Percentiles rank a stretch among this genome's conserved stretches.
Conservation (phyloP, 169 alveolate genomes). For the Eimeria brunetti region DNA sequence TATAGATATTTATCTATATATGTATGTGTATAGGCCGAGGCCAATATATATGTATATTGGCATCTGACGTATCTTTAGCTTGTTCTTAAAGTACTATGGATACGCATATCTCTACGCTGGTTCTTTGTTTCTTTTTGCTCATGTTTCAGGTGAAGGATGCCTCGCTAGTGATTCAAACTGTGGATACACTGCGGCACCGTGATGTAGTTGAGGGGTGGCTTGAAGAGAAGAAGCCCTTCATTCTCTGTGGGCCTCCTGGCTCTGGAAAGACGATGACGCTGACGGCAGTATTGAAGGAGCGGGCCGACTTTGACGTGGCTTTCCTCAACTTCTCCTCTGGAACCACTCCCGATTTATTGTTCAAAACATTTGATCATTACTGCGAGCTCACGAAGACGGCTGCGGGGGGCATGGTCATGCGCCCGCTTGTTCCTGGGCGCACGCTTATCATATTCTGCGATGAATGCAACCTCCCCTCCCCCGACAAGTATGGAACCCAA, state of each 20-base stretch:
- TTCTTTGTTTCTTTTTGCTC: background rate
- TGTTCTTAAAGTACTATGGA: no score
- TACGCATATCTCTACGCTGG: no score
- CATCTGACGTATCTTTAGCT: no score
- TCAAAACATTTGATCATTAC: conserved; percentile 97
- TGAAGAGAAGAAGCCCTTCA: conserved; percentile 96
- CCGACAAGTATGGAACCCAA: conserved; percentile 99
- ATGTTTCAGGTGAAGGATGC: conserved; percentile 95
- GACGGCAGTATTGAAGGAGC: conserved; percentile 95
- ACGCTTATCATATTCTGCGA: conserved; percentile 99
- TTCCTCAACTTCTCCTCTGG: conserved; percentile 97
- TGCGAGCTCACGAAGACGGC: conserved; percentile 96
- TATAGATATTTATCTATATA: background rate
- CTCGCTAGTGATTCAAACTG: conserved; percentile 96
- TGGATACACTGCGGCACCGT: conserved; percentile 98
- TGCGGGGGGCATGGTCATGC: conserved; percentile 91
- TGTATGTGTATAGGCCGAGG: no score
- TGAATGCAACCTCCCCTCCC: conserved; percentile 98
- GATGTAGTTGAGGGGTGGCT: conserved; percentile 97
- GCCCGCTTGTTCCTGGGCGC: conserved; percentile 97
- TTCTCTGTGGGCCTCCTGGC: conserved; percentile 99
- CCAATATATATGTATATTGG: no score
- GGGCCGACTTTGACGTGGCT: conserved; percentile 96
- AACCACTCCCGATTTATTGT: conserved; percentile 95
- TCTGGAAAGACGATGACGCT: conserved; percentile 99